Base-by-base conservation (phyloP, 768 basidiomycete species). In the Hypholoma sublateritium region DNA sequence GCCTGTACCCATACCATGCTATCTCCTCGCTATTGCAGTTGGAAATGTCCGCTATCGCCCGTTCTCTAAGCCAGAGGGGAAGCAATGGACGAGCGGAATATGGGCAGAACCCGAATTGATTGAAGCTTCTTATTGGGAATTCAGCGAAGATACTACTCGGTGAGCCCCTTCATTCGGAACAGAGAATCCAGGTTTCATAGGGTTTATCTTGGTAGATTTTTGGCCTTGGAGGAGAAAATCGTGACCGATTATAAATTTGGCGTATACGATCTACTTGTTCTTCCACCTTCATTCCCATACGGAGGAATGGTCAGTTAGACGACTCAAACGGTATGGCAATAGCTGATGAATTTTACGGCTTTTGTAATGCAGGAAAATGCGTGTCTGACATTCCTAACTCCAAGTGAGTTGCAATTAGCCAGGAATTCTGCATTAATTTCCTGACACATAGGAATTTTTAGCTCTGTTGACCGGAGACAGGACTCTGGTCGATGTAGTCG, bases 201-300 rank as follows among this genome's bases (percentile, higher is more conserved):
- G 9, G 9, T 32, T 32, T 35, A 48, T 16, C 34, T 35, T 50
- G 25, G 17, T 57, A 93, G 91, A 62, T 95, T 90, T 69, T 72
- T 97, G 56, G 77, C 83, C 2, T 82, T 80, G 13, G 91, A 89
- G 53, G 94, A 97, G 70, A 77, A 83, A 12, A 75, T 94, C 37
- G 80, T 91, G 1, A 82, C 82, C 0, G 78, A 86, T 0, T 98
- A 98, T 67, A 77, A 76, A 50, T 98, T 95, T 65, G 88, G 90
- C 2, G 88, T 94, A 1, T 97, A 95, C 66, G 95, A 98, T 67
- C 69, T 96, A 1, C 79, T 98, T 17, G 86, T 98, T 21, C 77
- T 98, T 3, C 95, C 95, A 0, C 88, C 92, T 12, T 88, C 90
- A 0, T 98, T 97, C 80, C 95, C 95, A 1, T 96, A 90, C 68